Evolutionary conservation across 768 basidiomycete genomes (phyloP).

Genomic region (Pleurotus salmoneostramineus): DNA sequence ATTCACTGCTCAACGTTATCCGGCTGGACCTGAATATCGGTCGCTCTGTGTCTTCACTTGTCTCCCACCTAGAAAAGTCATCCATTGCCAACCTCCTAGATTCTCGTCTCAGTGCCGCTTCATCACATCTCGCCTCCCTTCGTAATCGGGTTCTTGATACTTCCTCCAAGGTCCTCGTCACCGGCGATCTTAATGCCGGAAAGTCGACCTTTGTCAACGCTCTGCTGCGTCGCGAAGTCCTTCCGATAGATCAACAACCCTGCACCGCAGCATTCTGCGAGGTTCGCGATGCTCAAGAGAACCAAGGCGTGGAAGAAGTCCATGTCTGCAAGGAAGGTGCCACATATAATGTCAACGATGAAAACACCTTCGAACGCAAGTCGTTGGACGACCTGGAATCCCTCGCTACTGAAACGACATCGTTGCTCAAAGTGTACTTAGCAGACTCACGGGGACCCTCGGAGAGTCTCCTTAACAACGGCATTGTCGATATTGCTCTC

Average conservation of each 20-base stretch:
- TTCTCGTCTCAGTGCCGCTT: conserved; percentile 70
- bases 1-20: conserved; percentile 57
- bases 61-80: conserved; percentile 87
- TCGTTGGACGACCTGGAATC: conserved; percentile 69
- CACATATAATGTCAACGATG: conserved; percentile 66
- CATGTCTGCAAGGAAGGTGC: conserved; percentile 72
- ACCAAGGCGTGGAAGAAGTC: conserved; percentile 76
- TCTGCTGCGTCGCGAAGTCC: conserved; percentile 81
- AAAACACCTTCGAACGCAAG: conserved; percentile 71
- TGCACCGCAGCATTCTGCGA: conserved; percentile 97
- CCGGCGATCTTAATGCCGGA: conserved; percentile 96
- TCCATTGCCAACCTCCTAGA: conserved; percentile 92
- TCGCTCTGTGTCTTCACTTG: conserved; percentile 65
- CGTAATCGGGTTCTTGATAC: conserved; percentile 85
- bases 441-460: conserved; percentile 73
- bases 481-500: conserved; percentile 94
- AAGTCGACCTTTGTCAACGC: conserved; percentile 99
- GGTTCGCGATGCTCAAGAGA: conserved; percentile 87
- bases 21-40: conserved; percentile 93
- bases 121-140: conserved; percentile 81
- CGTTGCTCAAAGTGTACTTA: conserved; percentile 86
- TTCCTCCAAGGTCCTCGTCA: conserved; percentile 94
- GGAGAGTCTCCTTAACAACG: conserved; percentile 80
- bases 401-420: conserved; percentile 71
- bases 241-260: conserved; percentile 98